Conservation (phyloP, 768 basidiomycete genomes). For the Pleurotus giganteus region DNA sequence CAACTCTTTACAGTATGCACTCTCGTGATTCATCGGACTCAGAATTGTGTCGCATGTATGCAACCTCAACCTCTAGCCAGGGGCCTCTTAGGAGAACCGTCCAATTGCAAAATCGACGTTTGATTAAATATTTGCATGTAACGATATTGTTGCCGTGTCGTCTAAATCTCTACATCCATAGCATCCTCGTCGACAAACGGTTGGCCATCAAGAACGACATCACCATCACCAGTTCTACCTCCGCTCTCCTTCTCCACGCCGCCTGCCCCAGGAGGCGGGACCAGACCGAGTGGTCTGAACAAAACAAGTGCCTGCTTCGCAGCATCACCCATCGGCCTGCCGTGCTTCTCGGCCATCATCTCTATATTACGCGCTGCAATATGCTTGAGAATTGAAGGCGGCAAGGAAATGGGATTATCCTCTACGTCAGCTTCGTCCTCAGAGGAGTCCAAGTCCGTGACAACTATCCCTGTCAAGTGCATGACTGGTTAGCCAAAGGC, state of each 20-base stretch:
- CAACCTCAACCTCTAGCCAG: too few species aligned
- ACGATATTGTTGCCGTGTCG: slow-evolving; percentile 11
- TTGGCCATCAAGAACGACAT: background rate
- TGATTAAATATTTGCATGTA: slow-evolving; percentile 14
- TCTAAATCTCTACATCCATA: slow-evolving; percentile 52
- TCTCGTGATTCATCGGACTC: slow-evolving; percentile 16
- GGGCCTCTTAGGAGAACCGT: too few species aligned
- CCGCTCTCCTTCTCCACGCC: background rate
- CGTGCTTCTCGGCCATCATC: slow-evolving; percentile 12
- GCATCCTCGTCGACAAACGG: slow-evolving; percentile 34
- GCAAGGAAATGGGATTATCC: slow-evolving; percentile 34
- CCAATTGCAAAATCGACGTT: too few species aligned
- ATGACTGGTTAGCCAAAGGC: slow-evolving; percentile 3
- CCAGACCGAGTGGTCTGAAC: slow-evolving; percentile 36
- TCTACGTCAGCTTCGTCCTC: slow-evolving; percentile 41
- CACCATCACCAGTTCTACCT: slow-evolving; percentile 9
- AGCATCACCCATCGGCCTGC: slow-evolving; percentile 17
- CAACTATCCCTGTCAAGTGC: slow-evolving; percentile 52
- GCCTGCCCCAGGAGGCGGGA: background rate
- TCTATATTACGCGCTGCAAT: slow-evolving; percentile 24
- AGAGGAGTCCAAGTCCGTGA: slow-evolving; percentile 56
- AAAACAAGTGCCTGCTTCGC: slow-evolving; percentile 52
- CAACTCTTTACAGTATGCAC: background rate
- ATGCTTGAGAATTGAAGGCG: slow-evolving; percentile 46
- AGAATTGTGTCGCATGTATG: too few species aligned